Conservation (phyloP, 768 basidiomycete species). For the Podaxis sp. region DNA sequence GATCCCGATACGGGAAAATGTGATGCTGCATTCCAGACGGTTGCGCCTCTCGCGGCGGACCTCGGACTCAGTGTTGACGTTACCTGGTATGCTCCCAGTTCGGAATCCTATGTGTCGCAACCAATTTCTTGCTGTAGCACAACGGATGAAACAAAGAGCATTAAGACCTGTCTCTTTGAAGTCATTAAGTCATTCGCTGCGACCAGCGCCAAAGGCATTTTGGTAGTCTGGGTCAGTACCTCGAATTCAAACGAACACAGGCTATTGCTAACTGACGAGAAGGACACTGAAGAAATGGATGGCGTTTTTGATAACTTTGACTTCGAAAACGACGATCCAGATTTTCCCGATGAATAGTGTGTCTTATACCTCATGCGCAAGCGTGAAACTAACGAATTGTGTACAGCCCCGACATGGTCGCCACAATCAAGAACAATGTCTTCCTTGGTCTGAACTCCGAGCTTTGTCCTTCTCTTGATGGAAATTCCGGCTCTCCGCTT, state of each 20-base stretch:
- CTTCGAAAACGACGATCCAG: conserved; percentile 13
- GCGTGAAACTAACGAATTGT: background rate
- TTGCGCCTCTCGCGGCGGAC: background rate
- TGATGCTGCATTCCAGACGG: background rate
- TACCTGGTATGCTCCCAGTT: background rate
- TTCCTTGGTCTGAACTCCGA: background rate
- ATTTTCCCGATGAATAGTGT: conserved; percentile 9
- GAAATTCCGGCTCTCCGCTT: background rate
- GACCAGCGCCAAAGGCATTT: conserved; percentile 11
- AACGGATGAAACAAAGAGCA: background rate
- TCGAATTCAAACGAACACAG: background rate
- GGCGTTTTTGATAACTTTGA: conserved; percentile 16
- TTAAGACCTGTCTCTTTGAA: conserved; percentile 14
- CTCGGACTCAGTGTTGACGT: background rate
- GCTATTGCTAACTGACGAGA: background rate
- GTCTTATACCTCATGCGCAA: background rate
- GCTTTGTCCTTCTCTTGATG: background rate
- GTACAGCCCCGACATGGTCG: conserved; percentile 11
- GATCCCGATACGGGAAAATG: background rate
- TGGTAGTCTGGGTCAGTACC: conserved; percentile 13
- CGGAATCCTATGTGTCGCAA: background rate
- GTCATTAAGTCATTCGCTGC: conserved; percentile 9
- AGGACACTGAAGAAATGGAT: conserved; percentile 10
- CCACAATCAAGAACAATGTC: conserved; percentile 12
- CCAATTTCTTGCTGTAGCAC: background rate